Evolutionary conservation across 2,329 filamentous ascomycete genomes (phyloP).

Genomic region (Diaporthe sp.): DNA sequence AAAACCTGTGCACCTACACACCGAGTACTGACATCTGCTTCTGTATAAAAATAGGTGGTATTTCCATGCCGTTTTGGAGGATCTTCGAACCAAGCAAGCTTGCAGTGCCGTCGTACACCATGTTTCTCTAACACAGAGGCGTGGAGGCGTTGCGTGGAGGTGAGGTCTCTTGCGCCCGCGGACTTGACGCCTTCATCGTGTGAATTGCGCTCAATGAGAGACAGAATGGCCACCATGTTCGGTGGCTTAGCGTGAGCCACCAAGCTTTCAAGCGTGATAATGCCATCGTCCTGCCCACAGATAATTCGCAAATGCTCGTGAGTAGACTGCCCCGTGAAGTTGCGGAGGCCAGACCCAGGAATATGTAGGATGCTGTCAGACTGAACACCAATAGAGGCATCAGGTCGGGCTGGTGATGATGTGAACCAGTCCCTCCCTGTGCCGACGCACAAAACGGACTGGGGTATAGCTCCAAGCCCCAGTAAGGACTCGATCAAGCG

Average conservation of each 20-base stretch:
- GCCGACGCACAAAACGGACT: background rate
- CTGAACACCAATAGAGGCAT: background rate
- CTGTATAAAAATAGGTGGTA: no score
- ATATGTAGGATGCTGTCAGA: background rate
- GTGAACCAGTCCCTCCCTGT: background rate
- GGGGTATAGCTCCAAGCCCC: background rate
- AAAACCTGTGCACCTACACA: no score
- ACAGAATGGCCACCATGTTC: background rate
- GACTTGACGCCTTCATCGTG: background rate
- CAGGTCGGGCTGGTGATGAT: background rate
- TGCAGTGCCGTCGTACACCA: background rate
- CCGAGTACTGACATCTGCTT: no score
- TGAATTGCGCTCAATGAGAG: background rate
- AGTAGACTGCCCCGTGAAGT: no score
- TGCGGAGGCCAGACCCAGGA: background rate
- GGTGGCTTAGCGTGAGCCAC: background rate
- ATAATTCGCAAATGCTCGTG: background rate
- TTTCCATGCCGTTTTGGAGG: no score
- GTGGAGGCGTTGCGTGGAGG: background rate
- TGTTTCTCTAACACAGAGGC: background rate
- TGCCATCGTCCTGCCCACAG: background rate
- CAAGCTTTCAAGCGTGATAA: background rate
- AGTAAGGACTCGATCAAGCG: background rate
- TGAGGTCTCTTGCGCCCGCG: background rate
- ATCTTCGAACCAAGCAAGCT: background rate